Evolutionary conservation across 2,329 filamentous ascomycete species (phyloP), one percentile per base, ranked within the genome.

Genomic region (Penicillium fuscoglaucum): DNA sequence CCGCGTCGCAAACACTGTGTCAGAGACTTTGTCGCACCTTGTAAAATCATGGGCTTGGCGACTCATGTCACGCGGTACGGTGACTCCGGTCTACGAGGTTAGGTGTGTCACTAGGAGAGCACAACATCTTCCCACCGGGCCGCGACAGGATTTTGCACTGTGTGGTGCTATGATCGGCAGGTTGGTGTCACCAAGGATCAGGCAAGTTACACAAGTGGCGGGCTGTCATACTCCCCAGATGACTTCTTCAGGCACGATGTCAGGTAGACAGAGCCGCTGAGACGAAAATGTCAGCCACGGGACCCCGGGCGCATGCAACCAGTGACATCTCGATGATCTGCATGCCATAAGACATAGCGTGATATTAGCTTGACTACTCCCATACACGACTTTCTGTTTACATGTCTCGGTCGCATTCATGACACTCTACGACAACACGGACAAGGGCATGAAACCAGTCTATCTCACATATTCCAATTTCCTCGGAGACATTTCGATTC

Each of bases 391-490:
- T 35, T 7, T 45, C 15, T 8, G 39, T 39, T 53, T 55, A 21
- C 44, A 47, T 61, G 56, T 63, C 57, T 63, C 52, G 41, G 61
- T 57, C 40, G 50, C 43, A 29, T 53, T 64, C 28, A 43, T 46
- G 47, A 61, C 41, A 24, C 6, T 28, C 31, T 46, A 26, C 31
- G 41, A 47, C 15, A 54, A 29, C 12, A 26, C 15, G 33, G 40
- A 26, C 21, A 26, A 40, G 19, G 13, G 2, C 29, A 46, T 55
- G 19, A 17, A 24, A 26, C 29, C 7, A 47, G 45, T 47, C 29
- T 33, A 3, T 21, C 31, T 46, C 31, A 29, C 47, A 33, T 17
- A 46, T 55, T 52, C 46, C 10, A 49, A 33, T 55, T 52, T 24
- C 24, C 17, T 45, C 55, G 17, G 31, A 44, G 29, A 40, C 40